These are phyloP conservation scores for Drechslerella coelobrocha DNA, from an alignment of 2,329 filamentous ascomycete species.

Conservation along the genomic window DNA sequence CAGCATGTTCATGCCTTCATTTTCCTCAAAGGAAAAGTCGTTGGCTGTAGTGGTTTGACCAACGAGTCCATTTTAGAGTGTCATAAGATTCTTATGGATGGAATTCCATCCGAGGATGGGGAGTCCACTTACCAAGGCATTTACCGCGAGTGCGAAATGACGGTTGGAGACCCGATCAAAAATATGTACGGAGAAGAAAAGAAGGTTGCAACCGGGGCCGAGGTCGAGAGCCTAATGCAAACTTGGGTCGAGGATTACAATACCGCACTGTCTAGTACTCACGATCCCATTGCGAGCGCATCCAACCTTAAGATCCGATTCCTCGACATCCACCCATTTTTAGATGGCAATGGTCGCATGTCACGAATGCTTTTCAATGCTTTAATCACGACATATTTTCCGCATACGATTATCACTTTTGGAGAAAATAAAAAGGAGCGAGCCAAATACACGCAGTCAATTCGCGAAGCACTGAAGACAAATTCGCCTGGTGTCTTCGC, in stretches of 20 bases:
- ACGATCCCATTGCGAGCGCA: slow-evolving; percentile 5
- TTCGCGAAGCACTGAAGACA: slow-evolving; percentile 10
- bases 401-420: slow-evolving; percentile 11
- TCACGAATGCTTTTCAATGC: slow-evolving; percentile 12
- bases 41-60: not conserved
- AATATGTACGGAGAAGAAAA: slow-evolving; percentile 2
- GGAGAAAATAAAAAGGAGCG: slow-evolving; percentile 7
- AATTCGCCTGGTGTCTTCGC: slow-evolving; percentile 6
- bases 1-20: slow-evolving; percentile 27
- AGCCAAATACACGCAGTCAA: not conserved
- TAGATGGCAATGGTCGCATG: slow-evolving; percentile 24
- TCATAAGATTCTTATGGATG: not conserved
- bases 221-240: not conserved
- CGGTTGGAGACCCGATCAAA: slow-evolving; percentile 1
- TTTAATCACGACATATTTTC: slow-evolving; percentile 15
- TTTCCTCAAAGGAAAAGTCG: not conserved
- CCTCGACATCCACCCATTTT: slow-evolving; percentile 22
- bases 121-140: slow-evolving; percentile 6
- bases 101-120: slow-evolving; percentile 5
- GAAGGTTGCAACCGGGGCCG: not conserved
- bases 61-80: slow-evolving; percentile 4
- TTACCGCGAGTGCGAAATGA: slow-evolving; percentile 10
- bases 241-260: slow-evolving; percentile 13
- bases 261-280: not conserved
- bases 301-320: slow-evolving; percentile 24